A percentile compares a stretch with the other conserved stretches of the same genome.
Evolutionary conservation across 2,329 filamentous ascomycete genomes (phyloP).

Genomic region (Fusarium guadeloupense): DNA sequence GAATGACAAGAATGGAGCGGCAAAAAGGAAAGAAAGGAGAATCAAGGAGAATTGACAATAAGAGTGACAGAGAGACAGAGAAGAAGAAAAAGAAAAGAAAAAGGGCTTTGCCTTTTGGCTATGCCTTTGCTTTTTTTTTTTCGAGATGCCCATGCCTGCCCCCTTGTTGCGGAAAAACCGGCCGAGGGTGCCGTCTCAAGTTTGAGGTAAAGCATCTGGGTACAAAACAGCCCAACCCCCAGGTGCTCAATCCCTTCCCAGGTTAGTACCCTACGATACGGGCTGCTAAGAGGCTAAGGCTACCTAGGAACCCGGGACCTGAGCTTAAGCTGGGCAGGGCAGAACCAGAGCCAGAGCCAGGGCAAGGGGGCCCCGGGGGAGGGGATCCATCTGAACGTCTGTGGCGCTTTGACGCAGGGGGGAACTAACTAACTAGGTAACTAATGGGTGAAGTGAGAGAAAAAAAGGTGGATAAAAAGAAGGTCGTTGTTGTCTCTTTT

Average conservation of each 20-base stretch:
- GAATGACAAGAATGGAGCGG: slow-evolving; percentile 9
- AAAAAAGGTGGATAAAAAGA: background rate
- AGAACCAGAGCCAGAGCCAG: background rate
- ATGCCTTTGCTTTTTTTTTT: background rate
- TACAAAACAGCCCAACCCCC: background rate
- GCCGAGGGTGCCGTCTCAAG: slow-evolving; percentile 33
- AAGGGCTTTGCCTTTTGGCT: slow-evolving; percentile 9
- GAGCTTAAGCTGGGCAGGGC: slow-evolving; percentile 7
- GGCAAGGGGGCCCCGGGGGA: too few species aligned
- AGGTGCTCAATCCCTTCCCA: background rate
- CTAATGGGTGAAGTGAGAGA: background rate
- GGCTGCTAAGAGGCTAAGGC: slow-evolving; percentile 3
- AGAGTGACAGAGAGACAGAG: slow-evolving; percentile 8
- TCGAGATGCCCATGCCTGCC: slow-evolving; percentile 2
- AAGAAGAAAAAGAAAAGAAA: slow-evolving; percentile 8
- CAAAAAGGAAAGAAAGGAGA: background rate
- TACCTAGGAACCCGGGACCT: too few species aligned
- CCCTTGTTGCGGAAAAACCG: slow-evolving; percentile 34
- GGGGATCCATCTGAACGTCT: background rate
- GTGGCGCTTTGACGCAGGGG: background rate
- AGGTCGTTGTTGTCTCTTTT: too few species aligned
- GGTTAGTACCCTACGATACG: background rate
- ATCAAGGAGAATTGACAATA: slow-evolving; percentile 1
- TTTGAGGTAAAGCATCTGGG: slow-evolving; percentile 16
- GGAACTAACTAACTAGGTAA: too few species aligned